These are phyloP conservation scores for Blastobotrys malaysiensis DNA, from an alignment of 1,139 yeast species.

Conservation along the genomic window DNA sequence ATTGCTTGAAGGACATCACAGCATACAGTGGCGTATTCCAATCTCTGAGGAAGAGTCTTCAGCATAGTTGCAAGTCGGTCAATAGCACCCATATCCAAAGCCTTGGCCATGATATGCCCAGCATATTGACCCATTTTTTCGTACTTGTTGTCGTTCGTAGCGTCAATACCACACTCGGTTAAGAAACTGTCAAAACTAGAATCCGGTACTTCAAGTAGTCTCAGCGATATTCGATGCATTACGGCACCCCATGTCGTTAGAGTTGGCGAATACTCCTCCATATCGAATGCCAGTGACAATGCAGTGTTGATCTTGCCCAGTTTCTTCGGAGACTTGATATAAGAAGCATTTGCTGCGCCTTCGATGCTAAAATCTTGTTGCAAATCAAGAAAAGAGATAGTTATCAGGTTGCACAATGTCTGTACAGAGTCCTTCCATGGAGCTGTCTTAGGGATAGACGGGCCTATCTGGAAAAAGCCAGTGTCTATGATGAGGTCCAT, in stretches of 20 bases:
- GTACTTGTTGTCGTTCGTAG: constrained; percentile 12
- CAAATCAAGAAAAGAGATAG: constrained; percentile 30
- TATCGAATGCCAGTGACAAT: constrained; percentile 21
- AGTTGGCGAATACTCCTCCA: constrained; percentile 42
- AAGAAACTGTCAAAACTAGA: constrained; percentile 11
- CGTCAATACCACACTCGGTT: constrained; percentile 6
- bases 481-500: constrained; percentile 46
- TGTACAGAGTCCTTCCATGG: constrained; percentile 31
- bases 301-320: constrained; percentile 40
- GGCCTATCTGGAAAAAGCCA: constrained; percentile 33
- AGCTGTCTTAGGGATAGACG: background rate
- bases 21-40: constrained; percentile 53
- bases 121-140: constrained; percentile 18
- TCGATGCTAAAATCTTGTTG: constrained; percentile 27
- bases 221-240: constrained; percentile 49
- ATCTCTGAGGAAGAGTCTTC: constrained; percentile 36
- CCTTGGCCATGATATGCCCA: constrained; percentile 35
- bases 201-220: constrained; percentile 38
- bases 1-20: constrained; percentile 55
- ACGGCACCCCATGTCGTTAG: constrained; percentile 70
- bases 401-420: constrained; percentile 24
- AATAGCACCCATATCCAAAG: constrained; percentile 42
- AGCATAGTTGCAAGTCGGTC: constrained; percentile 41
- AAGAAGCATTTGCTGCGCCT: constrained; percentile 32
- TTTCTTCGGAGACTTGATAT: constrained; percentile 40